Evolutionary conservation across 1,284 basidiomycete species (phyloP).

Genomic region (Ustilago cynodontis): DNA sequence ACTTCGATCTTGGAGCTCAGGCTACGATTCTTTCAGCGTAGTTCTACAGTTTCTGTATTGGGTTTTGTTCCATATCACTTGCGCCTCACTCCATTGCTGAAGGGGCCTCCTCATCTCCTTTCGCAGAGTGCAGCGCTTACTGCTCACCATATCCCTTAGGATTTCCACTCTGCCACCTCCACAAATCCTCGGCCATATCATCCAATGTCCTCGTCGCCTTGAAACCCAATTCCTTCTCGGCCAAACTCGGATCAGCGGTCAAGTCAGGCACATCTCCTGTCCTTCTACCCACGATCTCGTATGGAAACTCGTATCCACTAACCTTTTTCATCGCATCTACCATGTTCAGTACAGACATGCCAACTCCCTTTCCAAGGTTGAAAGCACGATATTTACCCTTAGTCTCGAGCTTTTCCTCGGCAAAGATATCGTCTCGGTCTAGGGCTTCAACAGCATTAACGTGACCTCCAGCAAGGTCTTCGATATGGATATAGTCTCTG

Average conservation of each 20-base stretch:
- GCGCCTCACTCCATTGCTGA: neutral
- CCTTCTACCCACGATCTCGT: slow-evolving; percentile 85
- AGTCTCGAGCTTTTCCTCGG: slow-evolving; percentile 59
- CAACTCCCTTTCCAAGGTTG: slow-evolving; percentile 94
- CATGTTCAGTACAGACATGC: slow-evolving; percentile 93
- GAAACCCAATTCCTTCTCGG: slow-evolving; percentile 95
- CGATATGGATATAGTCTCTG: slow-evolving; percentile 96
- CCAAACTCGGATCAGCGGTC: slow-evolving; percentile 91
- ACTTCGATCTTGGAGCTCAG: too few relatives aligned
- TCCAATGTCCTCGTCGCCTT: slow-evolving; percentile 75
- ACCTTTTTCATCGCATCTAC: slow-evolving; percentile 94
- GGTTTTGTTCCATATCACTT: neutral
- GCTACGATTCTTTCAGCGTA: neutral
- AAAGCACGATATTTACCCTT: slow-evolving; percentile 84
- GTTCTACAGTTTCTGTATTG: neutral
- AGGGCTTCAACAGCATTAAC: slow-evolving; percentile 90
- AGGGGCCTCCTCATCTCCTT: too few relatives aligned
- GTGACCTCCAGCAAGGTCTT: slow-evolving; percentile 94
- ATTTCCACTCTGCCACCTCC: slow-evolving; percentile 71
- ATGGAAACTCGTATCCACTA: slow-evolving; percentile 83
- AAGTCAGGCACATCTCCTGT: slow-evolving; percentile 95
- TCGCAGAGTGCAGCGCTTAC: too few relatives aligned
- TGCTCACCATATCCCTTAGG: slow-evolving; percentile 70
- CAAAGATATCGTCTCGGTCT: slow-evolving; percentile 75
- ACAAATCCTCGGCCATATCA: slow-evolving; percentile 65